These are phyloP conservation scores for Cryptosporidium sp. DNA, from an alignment of 169 alveolate genomes.

Conservation along the genomic window DNA sequence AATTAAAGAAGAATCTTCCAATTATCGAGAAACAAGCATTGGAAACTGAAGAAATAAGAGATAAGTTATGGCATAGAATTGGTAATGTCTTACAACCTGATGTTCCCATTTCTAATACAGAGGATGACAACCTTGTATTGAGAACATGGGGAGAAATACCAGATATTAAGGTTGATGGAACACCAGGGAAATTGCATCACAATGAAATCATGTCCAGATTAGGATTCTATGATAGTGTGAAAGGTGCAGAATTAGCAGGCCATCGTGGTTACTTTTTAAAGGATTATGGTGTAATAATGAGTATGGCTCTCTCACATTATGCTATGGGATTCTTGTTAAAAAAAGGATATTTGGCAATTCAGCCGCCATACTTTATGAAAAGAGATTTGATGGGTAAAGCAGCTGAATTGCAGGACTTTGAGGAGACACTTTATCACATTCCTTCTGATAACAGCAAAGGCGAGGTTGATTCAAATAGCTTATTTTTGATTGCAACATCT, in stretches of 20 bases:
- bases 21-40: constrained; percentile 77
- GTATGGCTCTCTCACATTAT: constrained; percentile 95
- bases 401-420: constrained; percentile 98
- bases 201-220: constrained; percentile 92
- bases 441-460: constrained; percentile 76
- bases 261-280: constrained; percentile 97
- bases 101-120: constrained; percentile 94
- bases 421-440: constrained; percentile 93
- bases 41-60: constrained; percentile 73
- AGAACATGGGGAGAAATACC: constrained; percentile 93
- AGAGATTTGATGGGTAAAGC: constrained; percentile 94
- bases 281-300: constrained; percentile 95
- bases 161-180: constrained; percentile 85
- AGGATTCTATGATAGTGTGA: constrained; percentile 91
- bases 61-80: constrained; percentile 78
- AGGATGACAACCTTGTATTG: constrained; percentile 91
- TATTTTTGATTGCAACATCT: constrained; percentile 98
- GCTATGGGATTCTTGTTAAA: constrained; percentile 91
- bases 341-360: constrained; percentile 95
- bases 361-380: constrained; percentile 98
- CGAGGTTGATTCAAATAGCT: constrained; percentile 79
- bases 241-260: constrained; percentile 97
- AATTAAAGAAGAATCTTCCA: constrained; percentile 79
- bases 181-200: constrained; percentile 92
- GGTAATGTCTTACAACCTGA: constrained; percentile 94